Conservation (phyloP, 2,329 filamentous ascomycete species). For the Fusarium graminum region DNA sequence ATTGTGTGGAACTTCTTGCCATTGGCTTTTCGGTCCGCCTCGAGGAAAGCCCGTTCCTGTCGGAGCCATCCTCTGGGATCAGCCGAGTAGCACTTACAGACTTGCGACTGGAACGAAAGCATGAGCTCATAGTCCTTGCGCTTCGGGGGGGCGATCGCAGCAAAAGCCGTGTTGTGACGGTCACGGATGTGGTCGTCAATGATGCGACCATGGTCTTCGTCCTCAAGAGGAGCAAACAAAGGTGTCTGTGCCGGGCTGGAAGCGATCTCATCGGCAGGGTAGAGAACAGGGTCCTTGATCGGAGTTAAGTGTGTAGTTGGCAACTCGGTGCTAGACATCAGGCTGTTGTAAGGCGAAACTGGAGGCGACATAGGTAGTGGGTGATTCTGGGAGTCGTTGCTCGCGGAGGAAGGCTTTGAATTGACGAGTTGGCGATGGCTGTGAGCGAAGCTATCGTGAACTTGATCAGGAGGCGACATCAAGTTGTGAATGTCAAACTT, state of each 20-base stretch:
- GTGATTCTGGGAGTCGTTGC: constrained; percentile 51
- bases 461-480: constrained; percentile 73
- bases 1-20: constrained; percentile 57
- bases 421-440: constrained; percentile 25
- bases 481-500: constrained; percentile 67
- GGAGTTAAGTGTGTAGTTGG: constrained; percentile 50
- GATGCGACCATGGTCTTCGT: constrained; percentile 59
- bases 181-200: constrained; percentile 65
- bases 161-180: constrained; percentile 60
- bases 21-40: constrained; percentile 61
- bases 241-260: constrained; percentile 61
- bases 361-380: constrained; percentile 68
- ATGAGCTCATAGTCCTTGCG: constrained; percentile 67
- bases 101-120: constrained; percentile 65
- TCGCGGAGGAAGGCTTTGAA: constrained; percentile 35
- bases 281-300: constrained; percentile 70
- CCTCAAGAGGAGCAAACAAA: constrained; percentile 62
- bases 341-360: constrained; percentile 64
- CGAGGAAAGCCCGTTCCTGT: constrained; percentile 64
- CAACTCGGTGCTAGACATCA: constrained; percentile 52
- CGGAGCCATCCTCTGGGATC: constrained; percentile 64
- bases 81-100: constrained; percentile 60
- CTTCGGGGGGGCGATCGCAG: constrained; percentile 60
- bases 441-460: constrained; percentile 65
- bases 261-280: constrained; percentile 59